Evolutionary conservation across 306 rosid species (phyloP), one percentile per base, ranked within the genome.

Genomic region (Pterocarpus santalinus): DNA sequence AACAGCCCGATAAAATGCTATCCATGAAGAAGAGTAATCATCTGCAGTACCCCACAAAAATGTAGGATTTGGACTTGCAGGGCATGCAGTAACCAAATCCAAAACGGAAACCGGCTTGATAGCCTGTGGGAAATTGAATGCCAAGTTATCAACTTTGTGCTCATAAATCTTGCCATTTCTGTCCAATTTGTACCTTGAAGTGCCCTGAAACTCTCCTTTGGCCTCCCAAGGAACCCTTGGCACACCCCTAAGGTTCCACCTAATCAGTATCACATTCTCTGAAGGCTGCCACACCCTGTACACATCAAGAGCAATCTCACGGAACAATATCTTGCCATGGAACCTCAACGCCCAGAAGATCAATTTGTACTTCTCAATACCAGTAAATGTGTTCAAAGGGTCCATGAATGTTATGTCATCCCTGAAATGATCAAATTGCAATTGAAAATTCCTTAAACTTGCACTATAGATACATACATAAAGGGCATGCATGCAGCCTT

Each of bases 171-270:
- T 95, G 41, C 99, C 99, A 64, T 84, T 87, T 72, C 92, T 82
- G 75, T 93, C 99, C 84, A 95, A 72, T 53, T 93, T 95, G 66
- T 90, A 95, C 56, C 92, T 76, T 3, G 98, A 95, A 22, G 99
- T 95, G n/a, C 99, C 99, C 65, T 95, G 98, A 87, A 95, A 95
- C 41, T 93, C 89, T 34, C 99, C 99, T 73, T 86, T 85, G 10
- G 96, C 80, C 76, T 93, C 99, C 99, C 99, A 95, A 65, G 99
- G 98, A 72, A 95, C 97, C 16, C 99, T 46, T 13, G 99, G 99
- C 63, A 88, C 90, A 0, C 99, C 99, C 84, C 77, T 90, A 86
- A 93, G 79, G 84, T 91, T 95, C 99, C 99, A 95, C 78, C 97
- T 89, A 10, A 95, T 90, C 87, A 88, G 62, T 52, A 95, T 93